Evolutionary conservation across 768 basidiomycete genomes (phyloP).

Genomic region (Mrakia hoshinonis): DNA sequence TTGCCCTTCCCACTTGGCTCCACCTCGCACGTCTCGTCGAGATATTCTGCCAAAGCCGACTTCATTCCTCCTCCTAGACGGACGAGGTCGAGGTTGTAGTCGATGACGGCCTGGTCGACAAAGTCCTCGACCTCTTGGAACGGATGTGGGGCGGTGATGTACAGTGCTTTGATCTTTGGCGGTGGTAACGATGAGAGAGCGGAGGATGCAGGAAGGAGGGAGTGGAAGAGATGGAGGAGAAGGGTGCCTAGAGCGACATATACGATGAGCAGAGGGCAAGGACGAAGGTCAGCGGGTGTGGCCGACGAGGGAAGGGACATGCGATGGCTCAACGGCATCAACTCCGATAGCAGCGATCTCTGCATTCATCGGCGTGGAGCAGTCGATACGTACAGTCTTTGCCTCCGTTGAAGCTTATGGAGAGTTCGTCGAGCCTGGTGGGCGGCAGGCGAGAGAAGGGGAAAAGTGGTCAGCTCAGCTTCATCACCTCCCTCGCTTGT

Average conservation of each 20-base stretch:
- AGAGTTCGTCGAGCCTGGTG: constrained; percentile 56
- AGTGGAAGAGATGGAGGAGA: constrained; percentile 22
- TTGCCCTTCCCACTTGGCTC: constrained; percentile 17
- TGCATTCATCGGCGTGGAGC: constrained; percentile 8
- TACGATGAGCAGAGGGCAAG: neutral
- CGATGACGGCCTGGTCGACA: constrained; percentile 54
- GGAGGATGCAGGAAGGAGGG: constrained; percentile 17
- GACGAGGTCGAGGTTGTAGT: constrained; percentile 71
- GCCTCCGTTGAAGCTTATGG: constrained; percentile 95
- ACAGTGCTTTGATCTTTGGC: constrained; percentile 55
- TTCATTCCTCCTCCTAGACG: constrained; percentile 59
- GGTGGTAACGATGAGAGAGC: constrained; percentile 43
- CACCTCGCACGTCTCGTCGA: constrained; percentile 42
- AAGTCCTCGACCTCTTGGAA: constrained; percentile 77
- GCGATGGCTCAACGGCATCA: constrained; percentile 3
- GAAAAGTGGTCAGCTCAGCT: neutral
- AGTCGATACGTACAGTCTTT: constrained; percentile 67
- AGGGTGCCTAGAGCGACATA: constrained; percentile 13
- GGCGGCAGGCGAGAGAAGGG: neutral
- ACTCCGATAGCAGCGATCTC: constrained; percentile 19
- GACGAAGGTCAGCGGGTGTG: neutral
- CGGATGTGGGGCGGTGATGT: constrained; percentile 83
- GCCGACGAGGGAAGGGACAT: neutral
- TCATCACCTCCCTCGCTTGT: neutral
- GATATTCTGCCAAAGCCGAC: constrained; percentile 63